Evolutionary conservation across 352 stramenopile species (phyloP).

Genomic region (Chrysophaeum taylorii): DNA sequence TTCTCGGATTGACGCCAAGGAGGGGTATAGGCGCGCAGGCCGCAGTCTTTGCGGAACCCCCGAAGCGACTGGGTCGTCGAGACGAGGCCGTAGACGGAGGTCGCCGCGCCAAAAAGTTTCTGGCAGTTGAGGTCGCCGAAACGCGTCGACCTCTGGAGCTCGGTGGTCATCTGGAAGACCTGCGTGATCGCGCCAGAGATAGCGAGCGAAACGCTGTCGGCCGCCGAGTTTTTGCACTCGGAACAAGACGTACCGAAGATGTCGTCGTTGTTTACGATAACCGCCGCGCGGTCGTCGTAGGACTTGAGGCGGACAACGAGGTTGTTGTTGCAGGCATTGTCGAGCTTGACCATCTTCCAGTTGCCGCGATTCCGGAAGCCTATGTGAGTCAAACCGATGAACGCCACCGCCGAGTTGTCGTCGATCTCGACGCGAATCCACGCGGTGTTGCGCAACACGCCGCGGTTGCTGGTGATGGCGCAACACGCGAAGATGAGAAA

Average conservation of each 20-base stretch:
- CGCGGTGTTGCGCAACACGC: not conserved
- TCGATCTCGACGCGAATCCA: not conserved
- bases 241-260: too few relatives aligned
- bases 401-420: too few relatives aligned
- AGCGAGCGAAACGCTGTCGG: too few relatives aligned
- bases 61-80: not conserved
- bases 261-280: too few relatives aligned
- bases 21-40: not conserved
- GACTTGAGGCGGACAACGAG: too few relatives aligned
- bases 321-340: not conserved
- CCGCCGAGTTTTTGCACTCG: too few relatives aligned
- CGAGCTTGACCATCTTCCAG: too few relatives aligned
- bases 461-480: not conserved
- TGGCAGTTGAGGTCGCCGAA: slow-evolving; percentile 8
- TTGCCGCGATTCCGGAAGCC: too few relatives aligned
- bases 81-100: not conserved
- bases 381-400: too few relatives aligned
- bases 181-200: not conserved
- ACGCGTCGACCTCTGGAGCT: not conserved
- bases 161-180: not conserved
- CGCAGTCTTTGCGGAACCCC: not conserved
- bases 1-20: not conserved
- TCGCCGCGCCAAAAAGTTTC: not conserved
- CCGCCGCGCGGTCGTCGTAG: too few relatives aligned
- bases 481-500: not conserved